Evolutionary conservation across 176 grass and related monocot genomes (phyloP).

Genomic region (Ananas comosus): DNA sequence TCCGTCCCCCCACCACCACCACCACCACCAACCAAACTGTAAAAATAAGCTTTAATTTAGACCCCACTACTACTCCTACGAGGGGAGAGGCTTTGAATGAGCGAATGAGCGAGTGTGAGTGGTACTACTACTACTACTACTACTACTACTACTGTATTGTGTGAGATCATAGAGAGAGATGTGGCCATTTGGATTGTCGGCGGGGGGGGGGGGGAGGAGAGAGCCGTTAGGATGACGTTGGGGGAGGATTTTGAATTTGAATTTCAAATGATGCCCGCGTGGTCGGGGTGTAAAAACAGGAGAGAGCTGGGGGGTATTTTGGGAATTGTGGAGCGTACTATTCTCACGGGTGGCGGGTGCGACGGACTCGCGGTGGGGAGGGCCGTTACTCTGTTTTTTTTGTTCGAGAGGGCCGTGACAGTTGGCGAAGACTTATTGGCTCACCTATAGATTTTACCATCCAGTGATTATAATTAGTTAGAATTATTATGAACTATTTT

Average conservation of each 20-base stretch:
- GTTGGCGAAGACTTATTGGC: background rate
- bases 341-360: background rate
- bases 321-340: background rate
- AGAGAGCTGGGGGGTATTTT: background rate
- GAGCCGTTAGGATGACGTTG: background rate
- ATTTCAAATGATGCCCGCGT: constrained; percentile 34
- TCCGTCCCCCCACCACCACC: background rate
- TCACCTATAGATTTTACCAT: no score
- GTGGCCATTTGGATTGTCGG: background rate
- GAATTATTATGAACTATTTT: no score
- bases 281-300: background rate
- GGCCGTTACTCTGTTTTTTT: background rate
- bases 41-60: no score
- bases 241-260: constrained; percentile 29
- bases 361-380: background rate
- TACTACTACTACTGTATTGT: no score
- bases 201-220: background rate
- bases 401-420: background rate
- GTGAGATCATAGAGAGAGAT: no score
- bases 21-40: no score
- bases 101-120: no score
- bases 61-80: no score
- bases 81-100: no score
- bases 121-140: no score
- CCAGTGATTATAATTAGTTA: no score